These are phyloP conservation scores for Powellomyces hirtus DNA, from an alignment of 192 early-diverging fungal genomes.

Conservation along the genomic window DNA sequence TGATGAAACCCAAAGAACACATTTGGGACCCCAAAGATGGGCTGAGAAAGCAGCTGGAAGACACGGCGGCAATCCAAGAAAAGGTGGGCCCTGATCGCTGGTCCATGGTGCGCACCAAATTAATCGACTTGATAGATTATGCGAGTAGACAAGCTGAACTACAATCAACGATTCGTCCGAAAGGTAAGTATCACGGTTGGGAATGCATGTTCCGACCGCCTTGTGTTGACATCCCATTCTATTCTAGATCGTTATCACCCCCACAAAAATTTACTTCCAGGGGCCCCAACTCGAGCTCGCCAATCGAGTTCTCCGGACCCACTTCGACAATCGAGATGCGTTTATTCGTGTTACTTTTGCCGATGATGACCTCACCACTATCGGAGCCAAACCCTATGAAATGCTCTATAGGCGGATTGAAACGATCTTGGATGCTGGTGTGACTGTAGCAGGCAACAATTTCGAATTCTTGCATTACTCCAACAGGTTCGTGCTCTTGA, in stretches of 20 bases:
- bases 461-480: conserved; percentile 72
- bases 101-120: neutral
- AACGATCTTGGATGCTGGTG: conserved; percentile 56
- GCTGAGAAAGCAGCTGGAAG: neutral
- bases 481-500: conserved; percentile 34
- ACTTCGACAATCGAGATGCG: conserved; percentile 42
- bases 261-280: conserved; percentile 62
- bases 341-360: conserved; percentile 71
- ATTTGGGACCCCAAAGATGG: conserved; percentile 26
- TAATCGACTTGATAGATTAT: neutral
- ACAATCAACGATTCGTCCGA: conserved; percentile 23
- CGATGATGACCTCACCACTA: conserved; percentile 56
- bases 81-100: neutral
- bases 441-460: conserved; percentile 49
- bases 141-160: conserved; percentile 10
- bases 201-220: too few species aligned
- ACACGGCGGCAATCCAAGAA: neutral
- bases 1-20: conserved; percentile 10
- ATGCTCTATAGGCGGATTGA: conserved; percentile 46
- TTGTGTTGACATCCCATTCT: too few species aligned
- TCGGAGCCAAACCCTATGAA: conserved; percentile 1
- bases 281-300: conserved; percentile 64
- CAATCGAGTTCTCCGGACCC: conserved; percentile 73
- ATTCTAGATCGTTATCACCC: conserved; percentile 55
- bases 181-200: neutral